A percentile compares a stretch with the other conserved stretches of the same genome.
Conservation (phyloP, 306 rosid genomes). For the Hylodesmum podocarpum region DNA sequence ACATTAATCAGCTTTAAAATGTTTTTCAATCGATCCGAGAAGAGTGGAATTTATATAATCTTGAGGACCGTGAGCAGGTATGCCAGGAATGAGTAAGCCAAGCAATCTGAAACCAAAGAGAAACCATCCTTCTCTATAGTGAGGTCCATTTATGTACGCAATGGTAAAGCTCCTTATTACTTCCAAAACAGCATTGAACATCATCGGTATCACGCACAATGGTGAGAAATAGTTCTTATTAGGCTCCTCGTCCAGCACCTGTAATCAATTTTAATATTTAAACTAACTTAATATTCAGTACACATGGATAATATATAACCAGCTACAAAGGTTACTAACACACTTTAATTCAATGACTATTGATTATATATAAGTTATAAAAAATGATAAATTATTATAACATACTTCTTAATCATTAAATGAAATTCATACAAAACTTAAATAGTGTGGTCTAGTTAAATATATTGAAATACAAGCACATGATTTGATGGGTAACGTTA, state of each 20-base stretch:
- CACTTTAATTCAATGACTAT: no score
- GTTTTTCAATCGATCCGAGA: slow-evolving; percentile 42
- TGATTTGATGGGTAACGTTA: not conserved
- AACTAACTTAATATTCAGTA: no score
- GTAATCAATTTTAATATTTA: not conserved
- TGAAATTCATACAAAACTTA: no score
- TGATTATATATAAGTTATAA: no score
- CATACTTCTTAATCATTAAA: no score
- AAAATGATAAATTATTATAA: no score
- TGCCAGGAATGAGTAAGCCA: slow-evolving; percentile 60
- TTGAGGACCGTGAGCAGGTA: slow-evolving; percentile 63
- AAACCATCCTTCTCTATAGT: slow-evolving; percentile 55
- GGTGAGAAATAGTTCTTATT: slow-evolving; percentile 62
- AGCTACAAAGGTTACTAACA: no score
- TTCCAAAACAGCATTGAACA: slow-evolving; percentile 50
- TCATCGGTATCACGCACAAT: slow-evolving; percentile 45
- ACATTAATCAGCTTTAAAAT: slow-evolving; percentile 33
- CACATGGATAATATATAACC: no score
- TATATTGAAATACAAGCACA: not conserved
- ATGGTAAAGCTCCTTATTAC: slow-evolving; percentile 69
- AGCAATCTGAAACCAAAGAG: slow-evolving; percentile 46
- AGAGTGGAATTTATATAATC: slow-evolving; percentile 75
- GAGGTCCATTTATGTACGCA: slow-evolving; percentile 36
- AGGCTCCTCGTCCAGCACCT: slow-evolving; percentile 71
- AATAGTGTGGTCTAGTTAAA: no score